A percentile compares a stretch with the other conserved stretches of the same genome.
Evolutionary conservation across 805 yeast genomes (phyloP).

Genomic region (Priceomyces medius): DNA sequence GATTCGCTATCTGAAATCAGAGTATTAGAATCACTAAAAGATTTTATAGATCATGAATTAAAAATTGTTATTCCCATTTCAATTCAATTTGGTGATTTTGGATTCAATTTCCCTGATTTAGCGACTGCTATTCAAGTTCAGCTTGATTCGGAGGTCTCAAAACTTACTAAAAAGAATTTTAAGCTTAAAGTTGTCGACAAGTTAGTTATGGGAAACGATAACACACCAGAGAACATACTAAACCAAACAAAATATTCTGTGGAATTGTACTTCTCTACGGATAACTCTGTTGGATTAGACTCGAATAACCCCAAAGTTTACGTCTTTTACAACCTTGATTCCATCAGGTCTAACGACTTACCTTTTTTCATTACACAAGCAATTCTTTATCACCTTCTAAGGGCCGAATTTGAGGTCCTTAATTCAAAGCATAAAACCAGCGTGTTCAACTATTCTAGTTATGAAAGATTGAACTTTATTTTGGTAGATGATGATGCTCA

Average conservation of each 20-base stretch:
- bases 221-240: slow-evolving; percentile 1
- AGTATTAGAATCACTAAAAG: slow-evolving; percentile 2
- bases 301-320: slow-evolving; percentile 37
- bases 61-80: slow-evolving; percentile 21
- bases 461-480: slow-evolving; percentile 1
- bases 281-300: slow-evolving; percentile 46
- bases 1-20: not conserved
- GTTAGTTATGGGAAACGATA: not conserved
- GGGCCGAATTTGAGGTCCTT: slow-evolving; percentile 21
- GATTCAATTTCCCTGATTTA: slow-evolving; percentile 65
- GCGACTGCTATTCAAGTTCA: slow-evolving; percentile 46
- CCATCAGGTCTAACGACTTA: slow-evolving; percentile 56
- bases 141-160: slow-evolving; percentile 21
- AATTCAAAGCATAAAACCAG: not conserved
- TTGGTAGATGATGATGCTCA: not conserved
- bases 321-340: slow-evolving; percentile 40
- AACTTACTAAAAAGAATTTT: slow-evolving; percentile 9
- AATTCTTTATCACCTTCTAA: slow-evolving; percentile 28
- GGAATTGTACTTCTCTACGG: slow-evolving; percentile 37
- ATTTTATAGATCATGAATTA: slow-evolving; percentile 7
- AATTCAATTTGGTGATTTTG: slow-evolving; percentile 34
- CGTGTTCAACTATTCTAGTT: not conserved
- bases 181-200: slow-evolving; percentile 15
- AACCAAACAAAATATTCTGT: slow-evolving; percentile 17
- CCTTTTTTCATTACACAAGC: slow-evolving; percentile 61